Conservation (phyloP, 1,139 yeast genomes). For the Geotrichum cucujoidarum region DNA sequence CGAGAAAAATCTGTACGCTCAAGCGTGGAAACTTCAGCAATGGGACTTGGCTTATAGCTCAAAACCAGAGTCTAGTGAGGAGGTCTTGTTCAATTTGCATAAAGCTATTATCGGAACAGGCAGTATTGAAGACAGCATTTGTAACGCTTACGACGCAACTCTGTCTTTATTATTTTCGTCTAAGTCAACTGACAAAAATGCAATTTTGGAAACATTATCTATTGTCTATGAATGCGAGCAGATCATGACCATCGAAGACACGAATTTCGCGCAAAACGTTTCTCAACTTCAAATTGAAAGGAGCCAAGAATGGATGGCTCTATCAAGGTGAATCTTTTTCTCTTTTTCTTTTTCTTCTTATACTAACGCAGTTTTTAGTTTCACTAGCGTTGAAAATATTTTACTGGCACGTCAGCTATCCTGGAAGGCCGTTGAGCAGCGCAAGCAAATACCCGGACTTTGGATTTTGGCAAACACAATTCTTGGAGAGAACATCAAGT, state of each 20-base stretch:
- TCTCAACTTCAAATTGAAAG: not conserved
- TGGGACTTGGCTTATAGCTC: constrained; percentile 57
- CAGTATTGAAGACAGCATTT: constrained; percentile 1
- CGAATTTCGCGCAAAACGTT: not conserved
- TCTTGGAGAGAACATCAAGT: constrained; percentile 9
- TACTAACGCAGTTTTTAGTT: constrained; percentile 5
- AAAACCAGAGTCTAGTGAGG: constrained; percentile 38
- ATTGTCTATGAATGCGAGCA: constrained; percentile 18
- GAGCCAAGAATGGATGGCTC: constrained; percentile 11
- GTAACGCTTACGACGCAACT: constrained; percentile 9
- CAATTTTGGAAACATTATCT: constrained; percentile 10
- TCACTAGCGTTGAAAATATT: constrained; percentile 23
- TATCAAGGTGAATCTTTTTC: constrained; percentile 10
- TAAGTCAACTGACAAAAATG: not conserved
- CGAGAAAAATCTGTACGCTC: constrained; percentile 12
- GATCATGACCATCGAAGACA: constrained; percentile 9
- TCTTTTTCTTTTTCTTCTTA: not conserved
- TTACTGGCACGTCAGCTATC: constrained; percentile 25
- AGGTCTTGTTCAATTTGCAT: constrained; percentile 41
- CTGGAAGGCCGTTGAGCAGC: constrained; percentile 21
- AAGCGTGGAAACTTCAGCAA: constrained; percentile 58
- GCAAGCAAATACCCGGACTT: constrained; percentile 6
- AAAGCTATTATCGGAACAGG: constrained; percentile 5
- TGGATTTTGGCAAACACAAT: constrained; percentile 4
- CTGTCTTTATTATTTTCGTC: constrained; percentile 2